Evolutionary conservation across 2,329 filamentous ascomycete genomes (phyloP).

Genomic region (Didymella pomorum): DNA sequence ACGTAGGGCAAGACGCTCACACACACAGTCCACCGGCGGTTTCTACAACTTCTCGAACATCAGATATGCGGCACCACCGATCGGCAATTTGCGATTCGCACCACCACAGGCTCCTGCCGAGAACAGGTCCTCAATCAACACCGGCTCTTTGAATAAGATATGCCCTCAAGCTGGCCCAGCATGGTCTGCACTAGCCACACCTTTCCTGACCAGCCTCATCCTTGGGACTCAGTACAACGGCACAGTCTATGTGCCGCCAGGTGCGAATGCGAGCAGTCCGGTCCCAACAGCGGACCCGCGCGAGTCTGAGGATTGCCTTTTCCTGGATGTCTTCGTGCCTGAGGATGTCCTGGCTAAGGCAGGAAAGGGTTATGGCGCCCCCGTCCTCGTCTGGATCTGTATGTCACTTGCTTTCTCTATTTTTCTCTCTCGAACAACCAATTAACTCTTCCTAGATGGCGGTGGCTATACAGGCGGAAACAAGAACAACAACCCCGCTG

Average conservation of each 20-base stretch:
- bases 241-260: constrained; percentile 33
- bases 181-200: constrained; percentile 52
- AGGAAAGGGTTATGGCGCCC: constrained; percentile 45
- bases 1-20: constrained; percentile 15
- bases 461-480: constrained; percentile 43
- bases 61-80: constrained; percentile 63
- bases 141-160: constrained; percentile 50
- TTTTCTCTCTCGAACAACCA: background rate
- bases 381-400: constrained; percentile 60
- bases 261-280: constrained; percentile 37
- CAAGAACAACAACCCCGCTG: constrained; percentile 54
- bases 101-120: constrained; percentile 55
- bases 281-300: constrained; percentile 35
- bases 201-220: constrained; percentile 47
- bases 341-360: constrained; percentile 47
- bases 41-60: constrained; percentile 66
- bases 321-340: constrained; percentile 59
- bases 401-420: background rate
- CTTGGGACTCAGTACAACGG: constrained; percentile 44
- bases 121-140: constrained; percentile 57
- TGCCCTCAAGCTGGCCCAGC: constrained; percentile 51
- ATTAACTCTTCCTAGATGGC: constrained; percentile 43
- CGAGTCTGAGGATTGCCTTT: constrained; percentile 58
- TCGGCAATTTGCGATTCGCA: constrained; percentile 60
- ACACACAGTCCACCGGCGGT: constrained; percentile 45